phyloP scores from a whole-genome alignment of 2,329 filamentous ascomycete species.

The Chaetothyriales sp. region DNA sequence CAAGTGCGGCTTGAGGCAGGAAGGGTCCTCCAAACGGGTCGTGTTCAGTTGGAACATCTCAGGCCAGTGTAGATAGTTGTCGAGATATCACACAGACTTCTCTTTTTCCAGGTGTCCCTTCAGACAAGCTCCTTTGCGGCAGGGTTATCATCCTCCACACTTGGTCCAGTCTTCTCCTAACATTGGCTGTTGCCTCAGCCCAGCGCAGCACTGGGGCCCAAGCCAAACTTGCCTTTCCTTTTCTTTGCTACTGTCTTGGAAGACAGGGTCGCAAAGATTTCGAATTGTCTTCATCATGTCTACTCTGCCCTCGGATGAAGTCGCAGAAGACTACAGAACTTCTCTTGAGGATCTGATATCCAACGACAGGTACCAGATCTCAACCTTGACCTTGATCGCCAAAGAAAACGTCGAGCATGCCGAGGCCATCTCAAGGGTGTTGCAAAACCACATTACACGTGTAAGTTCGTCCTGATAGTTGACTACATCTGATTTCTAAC shows the following conservation, averaged over 20 bases:
- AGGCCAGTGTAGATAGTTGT: background rate
- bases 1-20: background rate
- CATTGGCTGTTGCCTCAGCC: background rate
- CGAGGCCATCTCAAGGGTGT: conserved; percentile 72
- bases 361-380: conserved; percentile 91
- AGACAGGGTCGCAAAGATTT: conserved; percentile 1
- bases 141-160: background rate
- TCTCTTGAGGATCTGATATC: conserved; percentile 80
- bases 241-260: conserved; percentile 7
- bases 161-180: background rate
- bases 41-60: background rate
- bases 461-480: conserved; percentile 47
- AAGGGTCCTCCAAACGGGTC: background rate
- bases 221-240: conserved; percentile 3
- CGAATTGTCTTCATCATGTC: conserved; percentile 41
- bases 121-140: background rate
- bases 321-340: conserved; percentile 87
- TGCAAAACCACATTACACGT: conserved; percentile 87
- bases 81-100: background rate
- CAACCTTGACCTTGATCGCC: conserved; percentile 91
- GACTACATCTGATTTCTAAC: conserved; percentile 2
- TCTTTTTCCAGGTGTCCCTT: background rate
- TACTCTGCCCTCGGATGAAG: conserved; percentile 55
- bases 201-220: background rate
- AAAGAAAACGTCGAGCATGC: conserved; percentile 96